phyloP scores from a whole-genome alignment of 345 rosid genomes.

The Rhodamnia argentea region DNA sequence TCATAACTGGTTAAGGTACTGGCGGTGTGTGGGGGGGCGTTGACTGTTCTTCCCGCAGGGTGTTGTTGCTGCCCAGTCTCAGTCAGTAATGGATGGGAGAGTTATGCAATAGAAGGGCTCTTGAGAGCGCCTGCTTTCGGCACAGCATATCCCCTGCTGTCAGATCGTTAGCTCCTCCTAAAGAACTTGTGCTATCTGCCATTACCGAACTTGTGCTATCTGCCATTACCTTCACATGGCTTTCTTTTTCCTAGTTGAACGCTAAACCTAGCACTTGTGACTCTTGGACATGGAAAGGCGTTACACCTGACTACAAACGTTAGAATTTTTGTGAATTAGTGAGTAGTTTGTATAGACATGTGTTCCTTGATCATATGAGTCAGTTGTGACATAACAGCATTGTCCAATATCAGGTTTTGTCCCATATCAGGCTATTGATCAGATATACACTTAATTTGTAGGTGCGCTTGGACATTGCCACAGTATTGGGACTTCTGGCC shows the following conservation, averaged over 20 bases:
- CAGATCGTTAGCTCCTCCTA: no score
- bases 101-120: no score
- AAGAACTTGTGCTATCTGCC: not conserved
- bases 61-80: no score
- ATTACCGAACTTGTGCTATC: not conserved
- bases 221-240: not conserved
- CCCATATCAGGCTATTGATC: not conserved
- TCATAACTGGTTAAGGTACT: no score
- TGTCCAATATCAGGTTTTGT: not conserved
- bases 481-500: constrained; percentile 84
- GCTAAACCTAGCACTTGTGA: not conserved
- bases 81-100: no score
- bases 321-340: not conserved
- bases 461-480: constrained; percentile 85
- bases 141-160: no score
- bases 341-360: not conserved
- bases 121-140: no score
- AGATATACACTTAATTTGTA: constrained; percentile 19
- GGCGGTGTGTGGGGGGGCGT: no score
- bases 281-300: not conserved
- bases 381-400: not conserved
- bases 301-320: not conserved
- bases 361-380: not conserved
- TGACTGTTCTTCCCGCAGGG: no score
- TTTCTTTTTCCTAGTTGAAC: not conserved